These are phyloP conservation scores for Thraustochytrium striatum DNA, from an alignment of 352 stramenopile species.

Conservation along the genomic window DNA sequence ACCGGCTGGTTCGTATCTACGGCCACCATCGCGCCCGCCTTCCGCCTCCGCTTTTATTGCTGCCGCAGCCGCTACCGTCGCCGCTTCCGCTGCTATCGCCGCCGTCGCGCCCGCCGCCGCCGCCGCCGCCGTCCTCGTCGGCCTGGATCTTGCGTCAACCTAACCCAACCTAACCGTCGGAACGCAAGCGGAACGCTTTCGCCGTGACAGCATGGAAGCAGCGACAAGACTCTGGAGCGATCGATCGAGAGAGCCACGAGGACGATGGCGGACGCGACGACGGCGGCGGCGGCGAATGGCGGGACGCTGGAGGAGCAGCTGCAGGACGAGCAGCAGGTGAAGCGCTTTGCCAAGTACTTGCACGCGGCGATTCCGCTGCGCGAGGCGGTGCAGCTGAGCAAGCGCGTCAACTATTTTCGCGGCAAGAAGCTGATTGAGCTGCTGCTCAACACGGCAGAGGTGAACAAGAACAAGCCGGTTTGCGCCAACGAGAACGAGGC, in stretches of 20 bases:
- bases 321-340: conserved; percentile 44
- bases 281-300: background rate
- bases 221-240: too few species aligned
- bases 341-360: conserved; percentile 41
- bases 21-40: background rate
- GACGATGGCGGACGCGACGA: background rate
- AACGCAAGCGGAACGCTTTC: too few species aligned
- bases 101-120: background rate
- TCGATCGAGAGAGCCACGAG: background rate
- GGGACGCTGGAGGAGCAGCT: background rate
- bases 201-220: too few species aligned
- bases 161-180: too few species aligned
- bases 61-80: too few species aligned
- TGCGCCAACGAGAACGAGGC: conserved; percentile 69
- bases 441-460: conserved; percentile 65
- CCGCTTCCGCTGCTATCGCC: too few species aligned
- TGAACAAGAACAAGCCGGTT: conserved; percentile 75
- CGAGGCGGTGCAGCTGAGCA: conserved; percentile 77
- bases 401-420: conserved; percentile 81
- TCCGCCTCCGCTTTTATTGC: background rate
- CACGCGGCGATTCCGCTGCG: conserved; percentile 65
- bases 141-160: background rate
- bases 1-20: conserved; percentile 42
- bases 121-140: background rate
- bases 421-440: conserved; percentile 76